phyloP scores from a whole-genome alignment of 2,329 filamentous ascomycete species.

The Onygenales sp. region DNA sequence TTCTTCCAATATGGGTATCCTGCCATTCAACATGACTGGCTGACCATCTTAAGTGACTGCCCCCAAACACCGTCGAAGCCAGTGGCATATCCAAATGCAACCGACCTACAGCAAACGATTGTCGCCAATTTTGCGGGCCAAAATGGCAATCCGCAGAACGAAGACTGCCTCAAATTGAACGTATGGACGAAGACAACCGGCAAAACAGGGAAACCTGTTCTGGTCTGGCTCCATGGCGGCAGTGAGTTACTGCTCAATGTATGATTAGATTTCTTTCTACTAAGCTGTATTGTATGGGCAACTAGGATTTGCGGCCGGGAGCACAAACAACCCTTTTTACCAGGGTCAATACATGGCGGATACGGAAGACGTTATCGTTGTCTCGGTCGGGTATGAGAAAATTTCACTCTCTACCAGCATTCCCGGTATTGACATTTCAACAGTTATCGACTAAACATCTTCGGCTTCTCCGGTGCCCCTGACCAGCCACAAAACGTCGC shows the following conservation, averaged over 20 bases:
- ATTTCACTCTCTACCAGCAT: neutral
- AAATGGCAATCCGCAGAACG: neutral
- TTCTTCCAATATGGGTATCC: too few species aligned
- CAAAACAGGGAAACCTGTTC: neutral
- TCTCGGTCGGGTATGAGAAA: neutral
- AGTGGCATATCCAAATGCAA: constrained; percentile 5
- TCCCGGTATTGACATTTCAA: neutral
- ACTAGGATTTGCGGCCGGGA: neutral
- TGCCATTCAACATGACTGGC: too few species aligned
- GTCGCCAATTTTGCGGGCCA: constrained; percentile 5
- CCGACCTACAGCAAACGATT: constrained; percentile 1
- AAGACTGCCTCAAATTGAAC: neutral
- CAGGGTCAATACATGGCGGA: neutral
- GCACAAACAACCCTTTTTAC: neutral
- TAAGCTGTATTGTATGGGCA: neutral
- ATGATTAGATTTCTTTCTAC: neutral
- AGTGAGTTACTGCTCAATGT: neutral
- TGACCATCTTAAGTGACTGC: neutral
- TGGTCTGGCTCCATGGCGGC: neutral
- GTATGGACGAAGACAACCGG: neutral
- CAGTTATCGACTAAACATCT: constrained; percentile 28
- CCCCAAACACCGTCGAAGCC: constrained; percentile 2
- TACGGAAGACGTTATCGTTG: neutral
- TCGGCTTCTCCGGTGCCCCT: constrained; percentile 35
- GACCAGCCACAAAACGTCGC: constrained; percentile 34